phyloP scores from a whole-genome alignment of 1,284 basidiomycete species.

The Cutaneotrichosporon sp. region DNA sequence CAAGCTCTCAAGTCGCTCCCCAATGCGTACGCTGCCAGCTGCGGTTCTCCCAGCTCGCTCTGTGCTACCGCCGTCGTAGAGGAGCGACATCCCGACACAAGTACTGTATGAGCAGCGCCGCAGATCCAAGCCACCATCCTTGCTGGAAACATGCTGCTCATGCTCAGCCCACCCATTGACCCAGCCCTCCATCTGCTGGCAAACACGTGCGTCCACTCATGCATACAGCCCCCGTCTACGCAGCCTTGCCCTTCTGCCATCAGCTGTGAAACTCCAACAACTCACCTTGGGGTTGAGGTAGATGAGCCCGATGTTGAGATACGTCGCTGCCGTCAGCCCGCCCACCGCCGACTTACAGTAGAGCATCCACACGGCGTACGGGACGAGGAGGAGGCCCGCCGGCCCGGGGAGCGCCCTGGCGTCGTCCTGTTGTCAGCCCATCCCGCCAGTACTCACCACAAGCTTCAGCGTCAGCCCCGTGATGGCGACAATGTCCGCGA shows the following conservation, averaged over 20 bases:
- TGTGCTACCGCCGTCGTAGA: no score
- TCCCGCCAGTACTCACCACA: neutral
- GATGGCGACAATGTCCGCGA: conserved; percentile 1
- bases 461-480: neutral
- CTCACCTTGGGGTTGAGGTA: conserved; percentile 6
- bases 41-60: no score
- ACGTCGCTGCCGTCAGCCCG: conserved; percentile 3
- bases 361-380: neutral
- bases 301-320: neutral
- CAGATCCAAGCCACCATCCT: no score
- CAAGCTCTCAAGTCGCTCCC: no score
- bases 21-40: no score
- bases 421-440: neutral
- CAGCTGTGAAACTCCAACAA: neutral
- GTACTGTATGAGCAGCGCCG: no score
- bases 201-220: no score
- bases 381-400: neutral
- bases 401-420: neutral
- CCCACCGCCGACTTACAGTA: neutral
- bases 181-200: no score
- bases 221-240: neutral
- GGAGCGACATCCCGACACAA: no score
- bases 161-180: no score
- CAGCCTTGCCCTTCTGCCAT: conserved; percentile 1
- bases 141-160: no score